A percentile compares a stretch with the other conserved stretches of the same genome.
Evolutionary conservation across 1,284 basidiomycete genomes (phyloP).

Genomic region (Ustilago esculenta): DNA sequence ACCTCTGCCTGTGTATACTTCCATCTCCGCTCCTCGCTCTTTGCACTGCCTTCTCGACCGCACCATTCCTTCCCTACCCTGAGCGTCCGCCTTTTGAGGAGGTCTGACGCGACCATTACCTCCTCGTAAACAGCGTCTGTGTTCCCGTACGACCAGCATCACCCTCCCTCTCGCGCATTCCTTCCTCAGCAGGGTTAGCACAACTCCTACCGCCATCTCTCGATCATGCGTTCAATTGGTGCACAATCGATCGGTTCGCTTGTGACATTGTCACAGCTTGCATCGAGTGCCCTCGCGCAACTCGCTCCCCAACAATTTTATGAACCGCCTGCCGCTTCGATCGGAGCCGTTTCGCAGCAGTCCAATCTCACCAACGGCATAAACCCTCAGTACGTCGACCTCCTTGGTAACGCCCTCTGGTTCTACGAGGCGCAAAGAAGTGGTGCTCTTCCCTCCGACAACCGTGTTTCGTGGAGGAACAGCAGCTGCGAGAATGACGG

Average conservation of each 20-base stretch:
- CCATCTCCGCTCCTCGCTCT: background rate
- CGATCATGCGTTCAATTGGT: slow-evolving; percentile 11
- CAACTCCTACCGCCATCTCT: no score
- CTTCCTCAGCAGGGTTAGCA: background rate
- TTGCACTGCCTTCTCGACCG: background rate
- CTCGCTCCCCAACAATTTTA: slow-evolving; percentile 26
- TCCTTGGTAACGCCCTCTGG: slow-evolving; percentile 82
- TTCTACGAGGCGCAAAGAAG: slow-evolving; percentile 92
- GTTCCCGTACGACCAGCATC: slow-evolving; percentile 4
- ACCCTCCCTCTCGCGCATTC: background rate
- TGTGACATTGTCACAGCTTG: slow-evolving; percentile 6
- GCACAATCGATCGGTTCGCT: slow-evolving; percentile 1
- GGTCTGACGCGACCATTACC: no score
- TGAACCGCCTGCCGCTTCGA: slow-evolving; percentile 27
- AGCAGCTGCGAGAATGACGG: slow-evolving; percentile 81
- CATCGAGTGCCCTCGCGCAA: slow-evolving; percentile 16
- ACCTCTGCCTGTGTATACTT: background rate
- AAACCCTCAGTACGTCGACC: slow-evolving; percentile 76
- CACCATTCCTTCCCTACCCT: background rate
- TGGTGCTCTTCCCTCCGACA: slow-evolving; percentile 76
- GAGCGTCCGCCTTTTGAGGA: no score
- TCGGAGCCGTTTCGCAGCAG: slow-evolving; percentile 23
- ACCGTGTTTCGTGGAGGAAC: slow-evolving; percentile 87
- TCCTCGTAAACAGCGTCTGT: no score
- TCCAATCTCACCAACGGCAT: slow-evolving; percentile 35